Base-by-base conservation (phyloP, 352 stramenopile genomes). In the Peronospora destructor region DNA sequence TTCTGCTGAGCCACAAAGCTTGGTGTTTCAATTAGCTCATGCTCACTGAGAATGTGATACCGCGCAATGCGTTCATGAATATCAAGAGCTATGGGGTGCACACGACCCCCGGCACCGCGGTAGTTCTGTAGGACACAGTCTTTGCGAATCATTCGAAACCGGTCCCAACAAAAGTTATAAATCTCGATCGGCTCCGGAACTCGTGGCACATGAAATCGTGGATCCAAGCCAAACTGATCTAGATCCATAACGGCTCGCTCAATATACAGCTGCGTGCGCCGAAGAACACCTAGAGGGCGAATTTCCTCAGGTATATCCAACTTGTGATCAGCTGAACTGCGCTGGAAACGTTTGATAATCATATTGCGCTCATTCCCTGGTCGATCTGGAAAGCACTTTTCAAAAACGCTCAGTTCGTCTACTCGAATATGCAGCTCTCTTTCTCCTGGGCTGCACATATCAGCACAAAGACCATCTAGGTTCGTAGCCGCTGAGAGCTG, bases 151-250 rank as follows among this genome's bases (percentile, higher is more conserved):
- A 97, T 97, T 29, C 92, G 81, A 43, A 87, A 97, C 7, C 94
- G 76, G 67, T 98, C 89, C 92, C 92, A 98, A 46, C 96, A 96
- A 43, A 98, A 98, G 45, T 97, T 94, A 76, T 98, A 98, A n/a
- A 97, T 68, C 63, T 92, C 84, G 21, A 94, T 89, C 8, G 76
- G 40, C 35, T 92, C 84, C 8, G 84, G 81, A 0, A 68, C 48
- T 23, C 84, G 75, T 35, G 84, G 84, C 7, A 73, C 65, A 11
- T 80, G 72, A 37, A 94, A 87, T 6, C 84, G 84, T 12, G 70
- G 57, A 50, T 94, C 84, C 6, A 66, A 51, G 4, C 84, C 84
- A 30, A 61, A 56, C 12, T 66, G 54, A 21, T 94, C 84, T 0
- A 82, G 61, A 48, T 94, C 84, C 80, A 94, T 92, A 47, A 94